Base-by-base conservation (phyloP, 2,329 filamentous ascomycete species). In the Claviceps fusiformis region DNA sequence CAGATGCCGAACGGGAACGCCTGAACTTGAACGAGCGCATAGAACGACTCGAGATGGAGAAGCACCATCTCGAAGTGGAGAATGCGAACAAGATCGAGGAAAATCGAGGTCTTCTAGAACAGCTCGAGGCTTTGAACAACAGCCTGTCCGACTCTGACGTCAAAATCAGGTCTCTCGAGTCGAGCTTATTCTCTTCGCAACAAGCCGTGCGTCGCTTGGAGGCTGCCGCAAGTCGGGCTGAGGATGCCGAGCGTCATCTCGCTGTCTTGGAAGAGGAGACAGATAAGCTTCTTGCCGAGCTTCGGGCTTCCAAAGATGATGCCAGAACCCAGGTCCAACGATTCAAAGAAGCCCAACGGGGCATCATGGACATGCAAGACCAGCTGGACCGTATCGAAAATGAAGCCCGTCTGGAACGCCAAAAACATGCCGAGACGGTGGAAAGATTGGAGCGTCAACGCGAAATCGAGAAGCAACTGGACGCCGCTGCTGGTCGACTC, bases 341-440 rank as follows among this genome's bases (percentile, higher is more conserved):
- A 62, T 97, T 90, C 86, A 86, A 83, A 71, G 83, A 86, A 63
- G 90, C 93, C 0, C 90, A 97, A 72, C 78, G 83, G 43, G 86
- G 83, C 35, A 80, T 97, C 58, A 76, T 78, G 54, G 81, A 88
- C 59, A 77, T 98, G 58, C 87, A 95, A 65, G 86, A 90, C 57
- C 89, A 97, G 69, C 76, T 97, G 19, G 91, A 95, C 65, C 80
- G 81, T 59, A 93, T 98, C 65, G 92, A 97, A 66, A 80, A 80
- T 57, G 92, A 97, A 65, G 82, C 89, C 1, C 80, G 76, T 47
- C 82, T 89, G 63, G 92, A 97, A 67, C 81, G 82, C 29, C 83
- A 93, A 61, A 82, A 87, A 13, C 91, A 96, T 70, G 76, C 81
- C 35, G 89, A 96, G 64, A 80, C 95, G 44, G 74, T 96, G 54